Evolutionary conservation across 495 filamentous ascomycete species (phyloP), one percentile per base, ranked within the genome.

Genomic region (Penicillium manginii): DNA sequence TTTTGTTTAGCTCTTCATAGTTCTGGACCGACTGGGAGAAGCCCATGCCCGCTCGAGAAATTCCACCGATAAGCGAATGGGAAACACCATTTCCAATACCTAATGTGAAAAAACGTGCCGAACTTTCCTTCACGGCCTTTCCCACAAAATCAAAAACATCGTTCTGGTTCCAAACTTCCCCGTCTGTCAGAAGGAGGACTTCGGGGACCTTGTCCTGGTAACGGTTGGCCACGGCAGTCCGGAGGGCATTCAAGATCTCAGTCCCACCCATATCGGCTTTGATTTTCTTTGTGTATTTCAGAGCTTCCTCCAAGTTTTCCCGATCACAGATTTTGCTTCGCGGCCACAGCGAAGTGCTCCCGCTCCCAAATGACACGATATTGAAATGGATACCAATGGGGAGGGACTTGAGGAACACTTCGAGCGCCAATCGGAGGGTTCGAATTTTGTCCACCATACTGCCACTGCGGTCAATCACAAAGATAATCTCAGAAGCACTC

Each of bases 281-380:
- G 52, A 91, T 79, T 0, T 17, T 57, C 6, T 81, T 57, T 9
- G 85, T 74, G 61, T 86, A 78, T 0, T n/a, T 14, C 6, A 82
- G 63, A 0, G 89, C 88, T 52, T 77, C 49, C 1, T 78, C 58
- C 3, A 91, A 66, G 5, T 73, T 83, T 1, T 63, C 64, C 22
- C 79, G 70, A 23, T 77, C 78, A 61, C 90, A 91, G 0, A 69
- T 66, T 57, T 77, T 71, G 37, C 84, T 88, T 8, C 75, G 78
- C 0, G 68, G 47, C 81, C 88, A 92, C 12, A 92, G 18, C 3
- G 15, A 45, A 1, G 0, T 10, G 42, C 9, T 17, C 6, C 42
- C 11, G 15, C 12, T 4, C 12, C 42, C 42, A n/a, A 45, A 45
- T 12, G 42, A 57, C 3, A 58, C 39, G 9, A 58, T 35, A 17